Percentiles rank a stretch among this genome's conserved stretches.
These are phyloP conservation scores for Zhuliangozyma blackwelliae DNA, from an alignment of 1,139 yeast species.

Conservation along the genomic window DNA sequence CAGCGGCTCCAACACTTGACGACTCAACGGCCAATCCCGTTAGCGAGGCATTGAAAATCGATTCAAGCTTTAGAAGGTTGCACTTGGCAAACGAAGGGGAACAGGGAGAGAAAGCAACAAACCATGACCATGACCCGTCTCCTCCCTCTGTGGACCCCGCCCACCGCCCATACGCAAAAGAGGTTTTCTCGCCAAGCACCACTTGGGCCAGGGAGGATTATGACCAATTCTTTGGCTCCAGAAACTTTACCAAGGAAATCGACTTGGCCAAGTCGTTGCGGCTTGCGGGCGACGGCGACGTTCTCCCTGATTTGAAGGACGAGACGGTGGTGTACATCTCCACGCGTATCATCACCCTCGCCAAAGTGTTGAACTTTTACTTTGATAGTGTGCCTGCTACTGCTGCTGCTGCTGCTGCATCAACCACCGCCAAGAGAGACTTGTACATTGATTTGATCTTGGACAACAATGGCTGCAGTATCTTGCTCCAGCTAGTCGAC, in stretches of 20 bases:
- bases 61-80: too few relatives aligned
- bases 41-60: too few relatives aligned
- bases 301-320: constrained; percentile 4
- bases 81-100: too few relatives aligned
- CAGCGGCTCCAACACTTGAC: too few relatives aligned
- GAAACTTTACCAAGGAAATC: constrained; percentile 8
- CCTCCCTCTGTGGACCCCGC: too few relatives aligned
- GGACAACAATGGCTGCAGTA: constrained; percentile 11
- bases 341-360: constrained; percentile 11
- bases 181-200: too few relatives aligned
- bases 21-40: too few relatives aligned
- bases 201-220: constrained; percentile 10
- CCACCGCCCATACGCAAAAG: too few relatives aligned
- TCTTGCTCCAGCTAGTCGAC: constrained; percentile 10
- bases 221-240: constrained; percentile 9
- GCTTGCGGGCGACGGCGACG: constrained; percentile 4
- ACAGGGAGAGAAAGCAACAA: too few relatives aligned
- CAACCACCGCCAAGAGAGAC: constrained; percentile 1
- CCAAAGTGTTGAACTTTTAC: constrained; percentile 5
- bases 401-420: not conserved
- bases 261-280: constrained; percentile 8
- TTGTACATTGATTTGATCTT: constrained; percentile 12
- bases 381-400: constrained; percentile 2
- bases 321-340: constrained; percentile 9
- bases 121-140: too few relatives aligned